Evolutionary conservation across 768 basidiomycete genomes (phyloP).

Genomic region (Xanthoconium purpureum): DNA sequence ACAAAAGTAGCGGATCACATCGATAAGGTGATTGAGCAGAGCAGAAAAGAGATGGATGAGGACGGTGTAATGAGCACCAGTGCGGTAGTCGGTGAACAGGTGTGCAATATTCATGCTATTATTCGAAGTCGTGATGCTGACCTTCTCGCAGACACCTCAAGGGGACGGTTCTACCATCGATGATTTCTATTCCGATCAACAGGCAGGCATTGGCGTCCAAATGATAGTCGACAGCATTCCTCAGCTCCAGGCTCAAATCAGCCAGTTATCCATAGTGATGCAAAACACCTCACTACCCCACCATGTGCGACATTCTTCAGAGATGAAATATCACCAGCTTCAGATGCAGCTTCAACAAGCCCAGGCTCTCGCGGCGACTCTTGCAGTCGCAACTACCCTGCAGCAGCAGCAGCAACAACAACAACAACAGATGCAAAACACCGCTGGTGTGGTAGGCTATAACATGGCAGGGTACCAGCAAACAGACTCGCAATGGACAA

Average conservation of each 20-base stretch:
- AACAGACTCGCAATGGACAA: constrained; percentile 38
- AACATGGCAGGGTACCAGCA: constrained; percentile 44
- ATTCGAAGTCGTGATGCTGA: constrained; percentile 3
- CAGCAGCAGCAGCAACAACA: constrained; percentile 53
- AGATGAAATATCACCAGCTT: constrained; percentile 79
- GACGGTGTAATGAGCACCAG: constrained; percentile 37
- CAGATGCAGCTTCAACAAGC: constrained; percentile 79
- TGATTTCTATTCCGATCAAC: constrained; percentile 72
- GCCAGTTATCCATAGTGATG: constrained; percentile 75
- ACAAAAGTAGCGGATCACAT: constrained; percentile 80
- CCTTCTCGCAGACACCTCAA: constrained; percentile 18
- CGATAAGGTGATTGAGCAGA: constrained; percentile 75
- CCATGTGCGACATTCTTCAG: constrained; percentile 73
- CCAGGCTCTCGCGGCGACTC: constrained; percentile 64
- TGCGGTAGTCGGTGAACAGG: constrained; percentile 34
- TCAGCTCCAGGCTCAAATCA: constrained; percentile 80
- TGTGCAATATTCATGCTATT: constrained; percentile 15
- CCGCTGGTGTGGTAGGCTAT: constrained; percentile 36
- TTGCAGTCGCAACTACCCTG: constrained; percentile 54
- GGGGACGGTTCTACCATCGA: constrained; percentile 41
- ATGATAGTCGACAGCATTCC: constrained; percentile 74
- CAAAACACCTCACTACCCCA: constrained; percentile 72
- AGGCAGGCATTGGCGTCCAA: constrained; percentile 68
- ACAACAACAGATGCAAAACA: constrained; percentile 38
- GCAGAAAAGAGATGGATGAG: constrained; percentile 54